phyloP scores from a whole-genome alignment of 2,329 filamentous ascomycete species.

The Helicocarpus griseus region DNA sequence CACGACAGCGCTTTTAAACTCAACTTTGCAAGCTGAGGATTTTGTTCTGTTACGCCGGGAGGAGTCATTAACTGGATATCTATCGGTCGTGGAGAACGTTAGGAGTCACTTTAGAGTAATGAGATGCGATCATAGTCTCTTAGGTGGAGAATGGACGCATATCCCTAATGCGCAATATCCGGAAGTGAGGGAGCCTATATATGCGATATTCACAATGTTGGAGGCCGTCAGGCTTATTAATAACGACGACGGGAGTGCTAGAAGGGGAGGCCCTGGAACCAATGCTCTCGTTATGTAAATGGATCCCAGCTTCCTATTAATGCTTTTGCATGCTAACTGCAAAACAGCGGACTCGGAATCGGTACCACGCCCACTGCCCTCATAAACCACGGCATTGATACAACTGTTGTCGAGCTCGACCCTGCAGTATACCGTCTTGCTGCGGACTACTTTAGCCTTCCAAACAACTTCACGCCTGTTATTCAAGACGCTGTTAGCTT shows the following conservation, averaged over 20 bases:
- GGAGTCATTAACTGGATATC: conserved; percentile 83
- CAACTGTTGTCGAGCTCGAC: conserved; percentile 91
- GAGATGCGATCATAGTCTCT: conserved; percentile 85
- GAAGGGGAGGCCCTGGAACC: conserved; percentile 51
- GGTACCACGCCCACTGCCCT: conserved; percentile 84
- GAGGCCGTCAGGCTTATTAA: conserved; percentile 81
- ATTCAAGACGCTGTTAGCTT: conserved; percentile 75
- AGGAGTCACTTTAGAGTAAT: conserved; percentile 66
- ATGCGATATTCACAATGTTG: conserved; percentile 90
- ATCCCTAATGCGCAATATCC: conserved; percentile 41
- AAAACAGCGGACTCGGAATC: conserved; percentile 68
- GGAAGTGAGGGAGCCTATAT: conserved; percentile 71
- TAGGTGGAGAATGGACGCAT: conserved; percentile 82
- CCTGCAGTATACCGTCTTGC: conserved; percentile 80
- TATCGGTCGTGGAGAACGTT: conserved; percentile 75
- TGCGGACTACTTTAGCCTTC: conserved; percentile 69
- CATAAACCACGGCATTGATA: conserved; percentile 78
- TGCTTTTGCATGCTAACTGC: conserved; percentile 14
- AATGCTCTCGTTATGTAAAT: conserved; percentile 77
- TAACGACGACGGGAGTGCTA: conserved; percentile 28
- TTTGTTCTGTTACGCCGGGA: conserved; percentile 70
- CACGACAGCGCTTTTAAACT: conserved; percentile 55
- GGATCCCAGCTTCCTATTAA: not conserved
- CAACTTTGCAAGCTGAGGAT: conserved; percentile 52
- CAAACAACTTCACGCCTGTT: conserved; percentile 64